Percentiles rank a stretch among this genome's conserved stretches.
Evolutionary conservation across 202 grass and related monocot species (phyloP).

Genomic region (Digitaria exilis): DNA sequence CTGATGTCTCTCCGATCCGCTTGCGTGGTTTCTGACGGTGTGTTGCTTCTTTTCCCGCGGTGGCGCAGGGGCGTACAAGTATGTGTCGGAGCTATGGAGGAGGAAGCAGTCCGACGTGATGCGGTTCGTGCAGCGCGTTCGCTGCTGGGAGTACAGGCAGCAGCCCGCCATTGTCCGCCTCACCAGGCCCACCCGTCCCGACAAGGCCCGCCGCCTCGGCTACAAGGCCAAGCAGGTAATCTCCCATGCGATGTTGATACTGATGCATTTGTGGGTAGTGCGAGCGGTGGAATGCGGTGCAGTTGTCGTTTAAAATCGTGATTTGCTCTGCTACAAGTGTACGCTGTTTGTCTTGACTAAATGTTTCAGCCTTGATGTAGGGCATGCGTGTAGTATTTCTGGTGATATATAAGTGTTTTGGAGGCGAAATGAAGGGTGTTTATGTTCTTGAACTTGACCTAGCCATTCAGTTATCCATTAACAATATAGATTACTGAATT

Average conservation of each 20-base stretch:
- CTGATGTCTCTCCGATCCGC: not conserved
- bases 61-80: conserved; percentile 85
- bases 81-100: conserved; percentile 96
- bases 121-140: conserved; percentile 92
- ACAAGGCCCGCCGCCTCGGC: conserved; percentile 91
- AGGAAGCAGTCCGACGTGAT: conserved; percentile 99
- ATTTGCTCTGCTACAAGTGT: not conserved
- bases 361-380: too few species aligned
- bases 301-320: not conserved
- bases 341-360: not conserved
- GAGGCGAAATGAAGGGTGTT: not conserved
- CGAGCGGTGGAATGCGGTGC: too few species aligned
- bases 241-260: not conserved
- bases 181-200: conserved; percentile 80
- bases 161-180: conserved; percentile 89
- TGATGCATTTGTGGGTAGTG: not conserved
- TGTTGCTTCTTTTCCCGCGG: not conserved
- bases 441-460: not conserved
- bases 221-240: conserved; percentile 95
- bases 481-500: not conserved
- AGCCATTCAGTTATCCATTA: not conserved
- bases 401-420: not conserved
- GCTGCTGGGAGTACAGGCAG: conserved; percentile 97
- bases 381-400: not conserved
- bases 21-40: not conserved